A percentile compares a stretch with the other conserved stretches of the same genome.
Evolutionary conservation across 2,329 filamentous ascomycete genomes (phyloP).

Genomic region (Westerdykella ornata): DNA sequence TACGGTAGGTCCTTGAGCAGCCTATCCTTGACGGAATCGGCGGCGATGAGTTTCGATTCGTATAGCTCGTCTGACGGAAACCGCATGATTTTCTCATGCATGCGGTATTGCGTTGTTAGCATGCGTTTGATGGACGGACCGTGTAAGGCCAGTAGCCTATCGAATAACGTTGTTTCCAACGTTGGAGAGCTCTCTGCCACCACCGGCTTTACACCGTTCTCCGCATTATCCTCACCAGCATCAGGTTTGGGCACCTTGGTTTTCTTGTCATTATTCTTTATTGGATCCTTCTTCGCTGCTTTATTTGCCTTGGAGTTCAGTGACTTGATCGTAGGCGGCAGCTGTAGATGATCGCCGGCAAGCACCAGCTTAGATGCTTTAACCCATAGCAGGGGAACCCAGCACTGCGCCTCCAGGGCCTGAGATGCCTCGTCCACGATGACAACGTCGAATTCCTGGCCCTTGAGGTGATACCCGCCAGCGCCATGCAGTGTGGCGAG

Average conservation of each 20-base stretch:
- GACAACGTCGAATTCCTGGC: slow-evolving; percentile 82
- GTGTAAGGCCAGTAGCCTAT: slow-evolving; percentile 75
- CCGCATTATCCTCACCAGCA: slow-evolving; percentile 28
- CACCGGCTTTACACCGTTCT: slow-evolving; percentile 17
- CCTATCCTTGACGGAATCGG: slow-evolving; percentile 66
- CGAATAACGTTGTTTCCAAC: slow-evolving; percentile 88
- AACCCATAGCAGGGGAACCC: slow-evolving; percentile 72
- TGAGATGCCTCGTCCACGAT: slow-evolving; percentile 96
- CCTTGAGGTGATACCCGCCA: slow-evolving; percentile 73
- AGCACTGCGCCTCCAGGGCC: slow-evolving; percentile 92
- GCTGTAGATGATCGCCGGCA: slow-evolving; percentile 87
- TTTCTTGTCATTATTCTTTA: slow-evolving; percentile 38
- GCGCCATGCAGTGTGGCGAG: slow-evolving; percentile 89
- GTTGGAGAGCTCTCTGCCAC: slow-evolving; percentile 43
- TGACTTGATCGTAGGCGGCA: slow-evolving; percentile 92
- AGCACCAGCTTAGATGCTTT: slow-evolving; percentile 76
- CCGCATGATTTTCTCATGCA: slow-evolving; percentile 93
- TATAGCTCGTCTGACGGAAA: slow-evolving; percentile 90
- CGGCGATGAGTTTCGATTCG: slow-evolving; percentile 71
- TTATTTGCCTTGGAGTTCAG: slow-evolving; percentile 42
- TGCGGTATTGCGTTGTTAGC: slow-evolving; percentile 95
- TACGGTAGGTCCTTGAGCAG: slow-evolving; percentile 74
- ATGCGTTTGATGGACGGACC: slow-evolving; percentile 82
- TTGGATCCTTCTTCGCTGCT: slow-evolving; percentile 27
- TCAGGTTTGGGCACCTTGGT: slow-evolving; percentile 20